Base-by-base conservation (phyloP, 2,329 filamentous ascomycete species). In the Ascochyta fabae region DNA sequence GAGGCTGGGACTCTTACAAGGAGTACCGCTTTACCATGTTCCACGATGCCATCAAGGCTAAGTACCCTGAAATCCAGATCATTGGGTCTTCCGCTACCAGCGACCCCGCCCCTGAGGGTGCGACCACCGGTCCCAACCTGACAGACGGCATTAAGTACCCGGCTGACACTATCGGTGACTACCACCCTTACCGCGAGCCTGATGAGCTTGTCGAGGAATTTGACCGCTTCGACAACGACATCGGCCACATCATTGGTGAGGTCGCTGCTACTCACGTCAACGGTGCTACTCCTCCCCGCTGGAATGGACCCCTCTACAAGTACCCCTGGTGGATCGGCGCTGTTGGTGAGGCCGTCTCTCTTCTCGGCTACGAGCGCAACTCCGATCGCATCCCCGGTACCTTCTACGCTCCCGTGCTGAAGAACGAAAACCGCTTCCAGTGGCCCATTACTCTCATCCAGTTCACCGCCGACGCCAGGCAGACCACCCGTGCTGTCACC, bases 301-400 rank as follows among this genome's bases (percentile, higher is more conserved):
- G 70, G 71, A 49, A 63, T 1, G 68, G 65, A 4, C 33, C 51
- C 6, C 46, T 72, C 6, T 62, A 66, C 56, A 60, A 50, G 13
- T 70, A 66, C 46, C 63, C 68, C 10, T 75, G 66, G 67, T 71
- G 73, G 85, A 83, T 84, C 45, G 86, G 85, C 24, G 78, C 83
- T 8, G 84, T 90, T 3, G 82, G 82, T 13, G 87, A 90, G 68
- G 86, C 85, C 23, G 79, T 90, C n/a, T 86, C 83, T 51, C 77
- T 89, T 15, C 79, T 89, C 58, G 84, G 86, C 16, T 84, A 84
- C 27, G 87, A 90, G 78, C 80, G 87, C 52, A 89, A 89, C 72
- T 79, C 80, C 3, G 84, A 88, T 62, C 79, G 81, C 19, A 80
- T 88, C 40, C 79, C 81, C 2, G 83, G 83, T 6, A 80, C 81